Conservation (phyloP, 257 asterid species). For the Solanum chilense region DNA sequence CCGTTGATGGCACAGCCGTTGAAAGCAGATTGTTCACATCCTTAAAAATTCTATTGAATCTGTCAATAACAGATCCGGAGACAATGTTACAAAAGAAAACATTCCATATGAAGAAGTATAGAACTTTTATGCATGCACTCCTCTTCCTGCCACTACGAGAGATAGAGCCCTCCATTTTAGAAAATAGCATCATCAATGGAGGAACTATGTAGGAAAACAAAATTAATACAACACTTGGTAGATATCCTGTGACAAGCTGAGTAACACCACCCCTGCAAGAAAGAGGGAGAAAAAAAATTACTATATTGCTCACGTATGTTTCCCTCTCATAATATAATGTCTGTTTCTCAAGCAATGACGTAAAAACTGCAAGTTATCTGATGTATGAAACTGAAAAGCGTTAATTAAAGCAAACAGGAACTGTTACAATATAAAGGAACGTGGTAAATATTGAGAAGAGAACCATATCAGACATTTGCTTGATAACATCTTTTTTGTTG, state of each 20-base stretch:
- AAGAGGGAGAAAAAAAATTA: not conserved
- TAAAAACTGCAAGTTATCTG: not conserved
- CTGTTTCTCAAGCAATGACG: not conserved
- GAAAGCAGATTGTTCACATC: conserved; percentile 59
- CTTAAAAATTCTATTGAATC: conserved; percentile 11
- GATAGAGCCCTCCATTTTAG: conserved; percentile 70
- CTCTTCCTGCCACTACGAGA: conserved; percentile 75
- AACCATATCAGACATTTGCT: not conserved
- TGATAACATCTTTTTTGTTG: not conserved
- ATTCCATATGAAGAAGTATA: conserved; percentile 72
- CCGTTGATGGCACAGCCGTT: conserved; percentile 73
- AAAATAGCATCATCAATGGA: conserved; percentile 62
- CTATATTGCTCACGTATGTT: not conserved
- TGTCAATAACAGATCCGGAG: conserved; percentile 67
- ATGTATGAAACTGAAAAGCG: not conserved
- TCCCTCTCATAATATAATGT: not conserved
- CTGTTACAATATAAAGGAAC: not conserved
- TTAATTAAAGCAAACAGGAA: not conserved
- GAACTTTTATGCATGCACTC: conserved; percentile 70
- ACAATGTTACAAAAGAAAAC: conserved; percentile 69
- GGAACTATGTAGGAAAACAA: conserved; percentile 54
- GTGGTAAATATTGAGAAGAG: not conserved
- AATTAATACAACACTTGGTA: conserved; percentile 71
- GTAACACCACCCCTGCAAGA: conserved; percentile 35
- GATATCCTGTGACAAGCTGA: conserved; percentile 68